Percentiles rank a stretch among this genome's conserved stretches.
Conservation (phyloP, 805 yeast genomes). For the Zygosaccharomyces rouxii region DNA sequence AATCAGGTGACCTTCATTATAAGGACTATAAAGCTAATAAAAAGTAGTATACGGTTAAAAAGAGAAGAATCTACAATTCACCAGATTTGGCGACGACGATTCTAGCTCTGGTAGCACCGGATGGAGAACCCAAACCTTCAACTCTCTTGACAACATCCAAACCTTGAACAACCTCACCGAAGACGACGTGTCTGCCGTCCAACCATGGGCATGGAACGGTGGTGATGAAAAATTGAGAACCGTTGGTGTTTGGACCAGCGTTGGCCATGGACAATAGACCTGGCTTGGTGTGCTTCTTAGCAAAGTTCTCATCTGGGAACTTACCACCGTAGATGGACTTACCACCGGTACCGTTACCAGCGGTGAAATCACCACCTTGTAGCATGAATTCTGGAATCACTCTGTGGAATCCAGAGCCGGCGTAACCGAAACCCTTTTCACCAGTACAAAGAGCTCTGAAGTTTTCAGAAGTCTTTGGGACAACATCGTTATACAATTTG, state of each 20-base stretch:
- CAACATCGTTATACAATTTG: conserved; percentile 83
- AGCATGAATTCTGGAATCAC: conserved; percentile 72
- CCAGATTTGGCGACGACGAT: conserved; percentile 58
- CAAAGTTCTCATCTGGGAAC: conserved; percentile 60
- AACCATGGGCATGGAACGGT: conserved; percentile 75
- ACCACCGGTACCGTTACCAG: conserved; percentile 69
- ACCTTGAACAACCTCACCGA: conserved; percentile 71
- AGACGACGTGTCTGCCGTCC: conserved; percentile 75
- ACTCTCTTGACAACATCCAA: conserved; percentile 66
- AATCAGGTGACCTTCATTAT: too few relatives aligned
- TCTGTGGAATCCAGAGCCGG: conserved; percentile 91
- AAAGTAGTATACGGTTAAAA: neutral
- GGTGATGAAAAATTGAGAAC: conserved; percentile 86
- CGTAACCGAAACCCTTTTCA: conserved; percentile 94
- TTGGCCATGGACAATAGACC: conserved; percentile 90
- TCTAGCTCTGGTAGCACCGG: conserved; percentile 67
- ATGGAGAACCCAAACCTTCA: conserved; percentile 69
- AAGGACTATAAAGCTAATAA: too few relatives aligned
- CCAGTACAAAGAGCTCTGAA: conserved; percentile 94
- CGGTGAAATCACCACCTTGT: conserved; percentile 78
- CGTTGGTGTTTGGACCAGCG: conserved; percentile 89
- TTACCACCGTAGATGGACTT: conserved; percentile 66
- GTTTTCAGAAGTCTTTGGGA: conserved; percentile 94
- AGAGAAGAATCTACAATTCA: conserved; percentile 32
- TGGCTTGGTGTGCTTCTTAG: conserved; percentile 68